Conservation (phyloP, 192 early-diverging fungal genomes). For the Entomortierella chlamydospora region DNA sequence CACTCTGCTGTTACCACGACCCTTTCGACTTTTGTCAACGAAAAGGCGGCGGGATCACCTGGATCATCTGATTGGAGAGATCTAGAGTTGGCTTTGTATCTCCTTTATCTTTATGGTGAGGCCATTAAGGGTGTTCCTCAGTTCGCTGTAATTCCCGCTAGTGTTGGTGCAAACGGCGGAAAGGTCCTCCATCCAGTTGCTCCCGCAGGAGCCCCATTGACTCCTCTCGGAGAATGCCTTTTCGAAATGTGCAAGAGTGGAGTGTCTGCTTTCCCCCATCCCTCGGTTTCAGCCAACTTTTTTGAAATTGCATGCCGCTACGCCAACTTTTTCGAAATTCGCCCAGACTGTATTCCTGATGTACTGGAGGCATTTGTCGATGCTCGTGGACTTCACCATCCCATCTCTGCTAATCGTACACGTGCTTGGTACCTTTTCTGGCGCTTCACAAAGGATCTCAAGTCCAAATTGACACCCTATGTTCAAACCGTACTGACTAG, state of each 20-base stretch:
- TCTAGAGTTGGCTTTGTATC: conserved; percentile 79
- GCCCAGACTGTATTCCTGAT: conserved; percentile 71
- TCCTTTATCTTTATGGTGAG: conserved; percentile 80
- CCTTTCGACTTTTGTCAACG: conserved; percentile 70
- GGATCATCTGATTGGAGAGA: conserved; percentile 73
- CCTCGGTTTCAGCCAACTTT: conserved; percentile 75
- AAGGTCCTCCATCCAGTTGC: conserved; percentile 33
- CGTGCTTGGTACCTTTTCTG: conserved; percentile 91
- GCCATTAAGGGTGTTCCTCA: conserved; percentile 66
- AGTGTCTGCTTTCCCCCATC: conserved; percentile 79
- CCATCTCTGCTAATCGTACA: conserved; percentile 73
- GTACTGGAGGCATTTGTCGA: conserved; percentile 84
- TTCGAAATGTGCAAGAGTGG: conserved; percentile 60
- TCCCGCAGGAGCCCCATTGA: conserved; percentile 41
- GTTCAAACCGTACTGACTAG: conserved; percentile 70
- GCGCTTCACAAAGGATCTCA: conserved; percentile 81
- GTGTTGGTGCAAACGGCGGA: conserved; percentile 49
- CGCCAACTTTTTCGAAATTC: conserved; percentile 75
- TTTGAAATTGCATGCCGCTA: conserved; percentile 83
- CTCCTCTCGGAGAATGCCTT: conserved; percentile 42
- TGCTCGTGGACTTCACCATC: conserved; percentile 80
- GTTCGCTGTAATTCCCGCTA: conserved; percentile 45
- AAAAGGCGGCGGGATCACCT: conserved; percentile 45
- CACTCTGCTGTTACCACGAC: conserved; percentile 70
- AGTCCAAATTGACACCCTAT: conserved; percentile 66